A percentile compares a stretch with the other conserved stretches of the same genome.
Conservation (phyloP, 768 basidiomycete genomes). For the Leccinellum luteum region DNA sequence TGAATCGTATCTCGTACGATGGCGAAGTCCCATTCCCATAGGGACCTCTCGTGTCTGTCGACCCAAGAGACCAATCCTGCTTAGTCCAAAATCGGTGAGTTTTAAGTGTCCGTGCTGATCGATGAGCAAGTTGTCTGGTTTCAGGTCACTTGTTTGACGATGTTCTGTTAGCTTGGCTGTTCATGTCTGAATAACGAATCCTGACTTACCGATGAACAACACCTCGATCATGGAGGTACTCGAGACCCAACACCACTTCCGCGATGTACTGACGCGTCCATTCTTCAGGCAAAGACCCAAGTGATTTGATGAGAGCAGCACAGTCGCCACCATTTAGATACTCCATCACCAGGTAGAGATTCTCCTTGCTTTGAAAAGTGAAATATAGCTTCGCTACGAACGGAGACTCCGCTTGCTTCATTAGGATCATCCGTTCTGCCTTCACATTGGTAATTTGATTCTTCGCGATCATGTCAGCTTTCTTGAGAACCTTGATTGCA, state of each 20-base stretch:
- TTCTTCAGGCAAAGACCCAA: conserved; percentile 92
- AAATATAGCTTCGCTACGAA: conserved; percentile 98
- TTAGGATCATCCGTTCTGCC: conserved; percentile 98
- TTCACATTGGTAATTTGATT: conserved; percentile 99
- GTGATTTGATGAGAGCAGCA: conserved; percentile 91
- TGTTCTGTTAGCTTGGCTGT: not conserved
- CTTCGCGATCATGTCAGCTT: conserved; percentile 99
- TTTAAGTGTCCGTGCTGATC: conserved; percentile 96
- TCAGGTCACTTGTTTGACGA: conserved; percentile 71
- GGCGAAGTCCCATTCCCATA: conserved; percentile 42
- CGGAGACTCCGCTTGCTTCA: conserved; percentile 98
- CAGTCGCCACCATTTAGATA: conserved; percentile 99
- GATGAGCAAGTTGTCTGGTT: conserved; percentile 97
- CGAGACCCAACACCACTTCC: conserved; percentile 91
- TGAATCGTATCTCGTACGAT: conserved; percentile 58
- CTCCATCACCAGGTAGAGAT: conserved; percentile 98
- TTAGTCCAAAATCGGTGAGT: conserved; percentile 96
- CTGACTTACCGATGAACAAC: conserved; percentile 88
- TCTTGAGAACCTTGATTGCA: conserved; percentile 99
- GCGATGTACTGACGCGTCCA: conserved; percentile 98
- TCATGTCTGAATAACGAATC: not conserved
- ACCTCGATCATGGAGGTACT: conserved; percentile 93
- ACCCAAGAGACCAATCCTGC: conserved; percentile 95
- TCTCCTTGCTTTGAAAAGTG: conserved; percentile 99
- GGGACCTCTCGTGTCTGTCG: conserved; percentile 82